phyloP scores from a whole-genome alignment of 192 early-diverging fungal species.

The Coemansia sp. region DNA sequence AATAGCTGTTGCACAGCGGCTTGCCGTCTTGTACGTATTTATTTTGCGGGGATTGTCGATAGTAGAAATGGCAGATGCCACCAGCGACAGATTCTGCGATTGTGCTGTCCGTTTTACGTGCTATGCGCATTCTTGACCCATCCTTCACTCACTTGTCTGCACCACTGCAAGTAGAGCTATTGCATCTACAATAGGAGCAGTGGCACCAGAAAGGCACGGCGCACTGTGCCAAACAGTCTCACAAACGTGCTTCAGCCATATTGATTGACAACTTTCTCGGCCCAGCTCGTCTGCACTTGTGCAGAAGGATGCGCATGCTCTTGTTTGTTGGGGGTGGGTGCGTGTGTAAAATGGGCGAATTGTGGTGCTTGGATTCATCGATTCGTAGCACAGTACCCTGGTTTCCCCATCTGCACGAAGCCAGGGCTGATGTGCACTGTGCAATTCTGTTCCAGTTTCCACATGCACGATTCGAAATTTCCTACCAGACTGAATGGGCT shows the following conservation, averaged over 20 bases:
- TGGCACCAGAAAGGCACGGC: neutral
- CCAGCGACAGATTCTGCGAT: too few species aligned
- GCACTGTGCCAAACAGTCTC: neutral
- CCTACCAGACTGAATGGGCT: neutral
- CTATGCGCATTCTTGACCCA: too few species aligned
- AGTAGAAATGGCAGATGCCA: too few species aligned
- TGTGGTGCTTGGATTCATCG: neutral
- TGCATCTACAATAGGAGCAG: too few species aligned
- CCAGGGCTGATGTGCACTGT: neutral
- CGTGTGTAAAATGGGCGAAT: neutral
- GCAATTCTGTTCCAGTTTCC: neutral
- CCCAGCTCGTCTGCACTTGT: neutral
- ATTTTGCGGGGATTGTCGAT: too few species aligned
- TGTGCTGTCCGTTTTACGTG: too few species aligned
- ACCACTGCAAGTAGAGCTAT: neutral
- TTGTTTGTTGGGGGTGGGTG: neutral
- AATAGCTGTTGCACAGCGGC: too few species aligned
- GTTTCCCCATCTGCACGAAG: neutral
- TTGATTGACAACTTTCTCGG: neutral
- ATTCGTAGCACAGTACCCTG: neutral
- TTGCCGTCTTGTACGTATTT: too few species aligned
- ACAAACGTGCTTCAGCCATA: neutral
- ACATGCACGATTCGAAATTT: slow-evolving; percentile 2
- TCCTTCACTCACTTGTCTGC: neutral
- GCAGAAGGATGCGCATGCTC: slow-evolving; percentile 1